Evolutionary conservation across 2,329 filamentous ascomycete genomes (phyloP).

Genomic region (Geosmithia putterillii): DNA sequence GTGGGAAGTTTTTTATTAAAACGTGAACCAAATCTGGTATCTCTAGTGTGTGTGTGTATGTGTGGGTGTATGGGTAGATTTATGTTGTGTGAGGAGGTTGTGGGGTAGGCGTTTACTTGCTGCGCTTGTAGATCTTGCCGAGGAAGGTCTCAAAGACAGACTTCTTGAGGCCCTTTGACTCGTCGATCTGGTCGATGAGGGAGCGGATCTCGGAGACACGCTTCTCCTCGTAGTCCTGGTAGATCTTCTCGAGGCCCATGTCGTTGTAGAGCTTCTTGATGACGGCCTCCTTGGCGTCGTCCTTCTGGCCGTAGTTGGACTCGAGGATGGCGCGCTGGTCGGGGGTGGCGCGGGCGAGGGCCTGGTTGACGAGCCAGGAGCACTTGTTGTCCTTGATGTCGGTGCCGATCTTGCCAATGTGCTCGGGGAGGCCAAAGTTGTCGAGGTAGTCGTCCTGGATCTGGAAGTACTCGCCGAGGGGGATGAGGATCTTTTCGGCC

Average conservation of each 20-base stretch:
- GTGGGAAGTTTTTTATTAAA: too few species aligned
- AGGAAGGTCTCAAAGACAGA: constrained; percentile 82
- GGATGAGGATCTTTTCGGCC: constrained; percentile 84
- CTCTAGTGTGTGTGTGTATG: too few species aligned
- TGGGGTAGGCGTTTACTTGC: constrained; percentile 64
- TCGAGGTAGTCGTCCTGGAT: constrained; percentile 98
- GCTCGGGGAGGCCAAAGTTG: constrained; percentile 84
- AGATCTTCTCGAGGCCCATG: constrained; percentile 69
- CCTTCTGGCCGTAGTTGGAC: constrained; percentile 88
- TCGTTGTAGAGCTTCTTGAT: constrained; percentile 87
- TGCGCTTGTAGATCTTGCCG: constrained; percentile 95
- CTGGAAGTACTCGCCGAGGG: constrained; percentile 98
- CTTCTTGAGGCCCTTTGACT: constrained; percentile 82
- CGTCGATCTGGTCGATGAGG: constrained; percentile 70
- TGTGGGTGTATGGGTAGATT: too few species aligned
- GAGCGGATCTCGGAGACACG: constrained; percentile 63
- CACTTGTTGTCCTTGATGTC: constrained; percentile 99
- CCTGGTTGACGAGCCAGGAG: constrained; percentile 96
- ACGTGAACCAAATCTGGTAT: too few species aligned
- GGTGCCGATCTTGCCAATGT: constrained; percentile 97
- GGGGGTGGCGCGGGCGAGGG: constrained; percentile 63
- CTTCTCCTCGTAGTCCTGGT: constrained; percentile 83
- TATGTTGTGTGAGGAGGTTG: too few species aligned
- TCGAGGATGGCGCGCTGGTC: constrained; percentile 84
- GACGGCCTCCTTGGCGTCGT: constrained; percentile 66